These are phyloP conservation scores for Fusarium palustre DNA, from an alignment of 2,329 filamentous ascomycete species.

Conservation along the genomic window DNA sequence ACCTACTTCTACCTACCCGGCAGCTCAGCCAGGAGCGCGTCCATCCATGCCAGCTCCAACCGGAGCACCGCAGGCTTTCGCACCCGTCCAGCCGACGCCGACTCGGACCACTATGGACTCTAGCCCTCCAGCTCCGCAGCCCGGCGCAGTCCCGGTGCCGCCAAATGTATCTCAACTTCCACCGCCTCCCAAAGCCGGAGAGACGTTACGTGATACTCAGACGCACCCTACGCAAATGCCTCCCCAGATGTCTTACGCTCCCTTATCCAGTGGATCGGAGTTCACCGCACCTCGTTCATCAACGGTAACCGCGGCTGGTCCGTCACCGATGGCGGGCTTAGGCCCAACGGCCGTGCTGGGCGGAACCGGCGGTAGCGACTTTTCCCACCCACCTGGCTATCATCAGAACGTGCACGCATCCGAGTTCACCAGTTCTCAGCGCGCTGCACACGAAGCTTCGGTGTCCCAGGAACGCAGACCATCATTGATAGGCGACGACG, in stretches of 20 bases:
- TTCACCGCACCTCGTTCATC: constrained; percentile 60
- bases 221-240: constrained; percentile 55
- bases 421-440: constrained; percentile 63
- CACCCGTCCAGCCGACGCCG: constrained; percentile 57
- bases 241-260: constrained; percentile 62
- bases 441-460: constrained; percentile 54
- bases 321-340: constrained; percentile 44
- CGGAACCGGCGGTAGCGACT: constrained; percentile 45
- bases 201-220: constrained; percentile 55
- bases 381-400: constrained; percentile 66
- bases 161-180: constrained; percentile 54
- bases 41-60: constrained; percentile 60
- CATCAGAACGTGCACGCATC: constrained; percentile 66
- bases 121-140: constrained; percentile 67
- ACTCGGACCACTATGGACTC: constrained; percentile 52
- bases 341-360: constrained; percentile 45
- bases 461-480: constrained; percentile 45
- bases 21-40: constrained; percentile 44
- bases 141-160: constrained; percentile 65
- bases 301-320: constrained; percentile 52
- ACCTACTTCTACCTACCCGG: constrained; percentile 49
- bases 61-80: constrained; percentile 51
- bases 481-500: constrained; percentile 44
- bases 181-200: constrained; percentile 64
- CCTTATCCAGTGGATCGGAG: constrained; percentile 56